Evolutionary conservation across 2,329 filamentous ascomycete species (phyloP), one percentile per base, ranked within the genome.

Genomic region (Cadophora malorum): DNA sequence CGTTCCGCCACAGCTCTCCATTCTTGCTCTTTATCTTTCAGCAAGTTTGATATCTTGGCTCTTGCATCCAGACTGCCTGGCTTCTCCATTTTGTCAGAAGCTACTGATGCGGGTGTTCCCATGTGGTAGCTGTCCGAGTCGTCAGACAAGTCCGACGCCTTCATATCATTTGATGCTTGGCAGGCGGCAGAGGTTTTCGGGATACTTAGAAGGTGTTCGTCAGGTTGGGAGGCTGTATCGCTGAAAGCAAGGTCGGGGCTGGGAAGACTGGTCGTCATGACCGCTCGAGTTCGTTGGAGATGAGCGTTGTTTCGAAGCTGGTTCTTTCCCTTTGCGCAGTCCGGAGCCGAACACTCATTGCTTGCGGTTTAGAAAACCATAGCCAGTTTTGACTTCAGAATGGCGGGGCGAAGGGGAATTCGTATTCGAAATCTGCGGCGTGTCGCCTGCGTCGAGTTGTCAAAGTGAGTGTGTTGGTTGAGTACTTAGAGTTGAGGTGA

Each of bases 1-100:
- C 82, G 83, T 65, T 82, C 77, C 82, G 87, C 77, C 81, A 91
- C 79, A 83, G 87, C 79, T 86, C 91, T 82, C 87, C 86, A 78
- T 90, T 91, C 82, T 83, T 87, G 78, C 81, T 92, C 76, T 84
- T 91, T 79, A 83, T 88, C 79, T 76, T 86, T 87, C 67, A 85
- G 78, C 60, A 83, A 77, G 68, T 80, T 83, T 60, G 81, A 80
- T 25, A 80, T 74, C 65, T 73, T 77, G 12, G 71, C 71, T 60
- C 61, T 76, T 6, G 74, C 71, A 73, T 76, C 75, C 41, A 73
- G 58, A 19, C 60, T 62, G 19, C 45, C 45, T 41, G 53, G 50
- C 49, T 74, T 74, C 52, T 71, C 70, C 38, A 66, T 56, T 60
- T 71, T 74, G 61, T 71, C 71, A 25, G 67, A 67, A 45, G 52